Evolutionary conservation across 1,284 basidiomycete species (phyloP).

Genomic region (Naganishia sp.): DNA sequence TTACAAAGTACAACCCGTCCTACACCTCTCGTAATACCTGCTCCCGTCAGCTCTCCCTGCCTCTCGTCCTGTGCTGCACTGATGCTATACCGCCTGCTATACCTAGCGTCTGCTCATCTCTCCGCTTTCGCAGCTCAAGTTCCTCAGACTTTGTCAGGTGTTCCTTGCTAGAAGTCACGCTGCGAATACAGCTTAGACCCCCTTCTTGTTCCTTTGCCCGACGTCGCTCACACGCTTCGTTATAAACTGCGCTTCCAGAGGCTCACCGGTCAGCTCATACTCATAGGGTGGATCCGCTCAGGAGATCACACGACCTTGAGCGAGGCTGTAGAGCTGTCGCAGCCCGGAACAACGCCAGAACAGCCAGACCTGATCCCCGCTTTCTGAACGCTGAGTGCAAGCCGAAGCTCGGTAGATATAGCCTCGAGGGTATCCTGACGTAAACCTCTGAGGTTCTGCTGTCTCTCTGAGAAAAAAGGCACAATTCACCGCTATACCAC

Average conservation of each 20-base stretch:
- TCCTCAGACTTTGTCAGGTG: not conserved
- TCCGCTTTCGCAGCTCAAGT: not conserved
- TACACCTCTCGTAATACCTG: not conserved
- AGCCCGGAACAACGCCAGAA: not conserved
- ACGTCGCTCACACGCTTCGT: not conserved
- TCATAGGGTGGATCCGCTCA: not conserved
- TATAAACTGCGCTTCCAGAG: not conserved
- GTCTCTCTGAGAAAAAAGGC: too few relatives aligned
- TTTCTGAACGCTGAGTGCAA: too few relatives aligned
- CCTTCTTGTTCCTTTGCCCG: not conserved
- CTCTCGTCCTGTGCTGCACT: not conserved
- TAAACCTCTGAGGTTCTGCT: too few relatives aligned
- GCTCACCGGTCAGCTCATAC: not conserved
- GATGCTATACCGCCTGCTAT: not conserved
- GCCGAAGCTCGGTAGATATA: too few relatives aligned
- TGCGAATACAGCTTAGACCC: not conserved
- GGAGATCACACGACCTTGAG: constrained; percentile 1
- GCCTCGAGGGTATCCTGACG: too few relatives aligned
- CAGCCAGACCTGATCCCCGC: not conserved
- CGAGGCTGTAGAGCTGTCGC: not conserved
- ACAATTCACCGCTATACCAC: too few relatives aligned
- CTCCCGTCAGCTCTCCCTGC: not conserved
- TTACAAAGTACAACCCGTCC: not conserved
- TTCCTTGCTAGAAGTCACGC: too few relatives aligned
- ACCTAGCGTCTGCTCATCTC: not conserved